phyloP scores from a whole-genome alignment of 495 filamentous ascomycete genomes.

The Rhypophila decipiens region DNA sequence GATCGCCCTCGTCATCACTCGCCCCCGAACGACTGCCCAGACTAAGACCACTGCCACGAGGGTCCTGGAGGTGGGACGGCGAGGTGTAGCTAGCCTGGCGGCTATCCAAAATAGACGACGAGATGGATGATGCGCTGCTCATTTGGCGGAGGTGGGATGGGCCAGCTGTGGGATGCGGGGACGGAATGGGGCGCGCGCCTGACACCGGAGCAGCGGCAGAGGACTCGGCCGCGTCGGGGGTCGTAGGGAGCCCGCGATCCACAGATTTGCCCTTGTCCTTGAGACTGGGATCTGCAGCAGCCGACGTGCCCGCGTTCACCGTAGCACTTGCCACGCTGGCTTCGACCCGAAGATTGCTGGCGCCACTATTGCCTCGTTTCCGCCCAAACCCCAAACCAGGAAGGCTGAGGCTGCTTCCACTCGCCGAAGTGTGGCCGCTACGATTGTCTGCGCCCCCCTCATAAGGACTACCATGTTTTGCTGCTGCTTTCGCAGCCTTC shows the following conservation, averaged over 20 bases:
- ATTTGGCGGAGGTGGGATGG: conserved; percentile 71
- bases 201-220: conserved; percentile 8
- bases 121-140: conserved; percentile 75
- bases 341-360: conserved; percentile 43
- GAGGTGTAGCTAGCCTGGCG: conserved; percentile 46
- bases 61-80: conserved; percentile 38
- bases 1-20: conserved; percentile 32
- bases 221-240: conserved; percentile 9
- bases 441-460: conserved; percentile 24
- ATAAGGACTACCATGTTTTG: conserved; percentile 46
- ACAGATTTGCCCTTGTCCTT: conserved; percentile 77
- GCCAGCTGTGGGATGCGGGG: conserved; percentile 37
- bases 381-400: conserved; percentile 39
- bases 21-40: conserved; percentile 30
- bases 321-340: conserved; percentile 29
- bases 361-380: conserved; percentile 48
- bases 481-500: conserved; percentile 63
- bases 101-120: conserved; percentile 67
- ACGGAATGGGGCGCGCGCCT: conserved; percentile 30
- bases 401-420: conserved; percentile 47
- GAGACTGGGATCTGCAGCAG: conserved; percentile 10
- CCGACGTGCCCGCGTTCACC: conserved; percentile 15
- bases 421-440: conserved; percentile 40
- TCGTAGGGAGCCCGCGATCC: conserved; percentile 43
- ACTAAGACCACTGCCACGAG: conserved; percentile 37